Base-by-base conservation (phyloP, 2,329 filamentous ascomycete genomes). In the Pseudopyrenochaeta lycopersici region DNA sequence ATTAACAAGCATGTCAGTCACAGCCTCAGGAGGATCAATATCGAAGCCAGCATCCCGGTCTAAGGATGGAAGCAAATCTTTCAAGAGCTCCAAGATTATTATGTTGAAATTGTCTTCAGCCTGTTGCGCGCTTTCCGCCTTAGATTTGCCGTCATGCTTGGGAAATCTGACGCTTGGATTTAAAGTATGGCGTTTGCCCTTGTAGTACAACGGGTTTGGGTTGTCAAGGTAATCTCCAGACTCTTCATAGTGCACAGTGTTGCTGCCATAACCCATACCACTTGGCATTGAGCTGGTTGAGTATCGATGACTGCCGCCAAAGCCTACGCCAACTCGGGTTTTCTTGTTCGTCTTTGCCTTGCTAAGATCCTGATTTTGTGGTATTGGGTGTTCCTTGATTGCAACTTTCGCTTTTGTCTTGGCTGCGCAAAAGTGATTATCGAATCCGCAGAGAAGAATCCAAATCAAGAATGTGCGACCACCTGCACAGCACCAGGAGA, bases 361-460 rank as follows among this genome's bases (percentile, higher is more conserved):
- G 12, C 27, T 51, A 14, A 38, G 17, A 31, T 21, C 41, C 31
- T 14, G 44, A 14, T 36, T 14, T 18, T 12, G 32, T 42, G 33
- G 31, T n/a, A 41, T 40, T 44, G 32, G 3, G 27, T 31, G n/a
- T n/a, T n/a, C n/a, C n/a, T n/a, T n/a, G n/a, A n/a, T 43, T 12
- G 29, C 41, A 17, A 53, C 14, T 33, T 30, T 41, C 40, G 57
- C 38, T 14, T 47, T 32, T 48, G 50, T 33, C 41, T 56, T 59
- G 38, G 38, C 33, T 10, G 27, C 47, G 18, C 61, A 52, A 18
- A 62, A 62, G 21, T 64, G 50, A n/a, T 63, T 46, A 52, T 79
- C 77, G 38, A 74, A 74, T 14, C 70, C 71, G 42, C 70, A 76
- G 7, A 80, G 67, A 1, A 78, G 47, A 4, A 68, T 55, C 75